Evolutionary conservation across 108 stramenopile species (phyloP).

Genomic region (Mayamaea pseudoterrestris): DNA sequence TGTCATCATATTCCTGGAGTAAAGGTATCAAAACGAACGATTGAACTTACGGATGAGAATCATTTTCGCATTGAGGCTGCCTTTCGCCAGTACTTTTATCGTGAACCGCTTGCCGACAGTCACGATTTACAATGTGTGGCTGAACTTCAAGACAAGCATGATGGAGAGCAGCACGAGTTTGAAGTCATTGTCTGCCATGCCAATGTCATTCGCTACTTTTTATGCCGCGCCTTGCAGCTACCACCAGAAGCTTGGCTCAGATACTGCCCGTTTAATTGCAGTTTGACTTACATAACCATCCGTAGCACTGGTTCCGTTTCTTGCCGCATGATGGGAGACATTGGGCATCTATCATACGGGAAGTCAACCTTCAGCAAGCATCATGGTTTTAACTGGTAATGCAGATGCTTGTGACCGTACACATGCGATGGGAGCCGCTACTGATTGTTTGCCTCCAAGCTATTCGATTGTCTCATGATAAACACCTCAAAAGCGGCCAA

Average conservation of each 20-base stretch:
- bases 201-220: conserved; percentile 93
- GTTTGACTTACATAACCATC: conserved; percentile 75
- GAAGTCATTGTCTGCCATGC: conserved; percentile 91
- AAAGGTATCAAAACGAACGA: conserved; percentile 27
- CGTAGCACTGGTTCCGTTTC: conserved; percentile 77
- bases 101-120: conserved; percentile 30
- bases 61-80: conserved; percentile 79
- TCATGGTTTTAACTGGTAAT: conserved; percentile 74
- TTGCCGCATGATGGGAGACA: conserved; percentile 80
- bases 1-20: conserved; percentile 69
- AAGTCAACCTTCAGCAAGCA: conserved; percentile 58
- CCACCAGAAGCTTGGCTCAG: conserved; percentile 90
- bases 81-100: conserved; percentile 79
- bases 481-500: too few species aligned
- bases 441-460: too few species aligned
- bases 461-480: too few species aligned
- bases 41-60: conserved; percentile 48
- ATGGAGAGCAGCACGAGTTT: conserved; percentile 61
- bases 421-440: too few species aligned
- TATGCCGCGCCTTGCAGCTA: conserved; percentile 83
- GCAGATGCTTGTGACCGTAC: too few species aligned
- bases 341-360: conserved; percentile 70
- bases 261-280: conserved; percentile 83
- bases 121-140: conserved; percentile 5
- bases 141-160: conserved; percentile 11